Conservation (phyloP, 495 filamentous ascomycete species). For the Staphylotrichum longicolle region DNA sequence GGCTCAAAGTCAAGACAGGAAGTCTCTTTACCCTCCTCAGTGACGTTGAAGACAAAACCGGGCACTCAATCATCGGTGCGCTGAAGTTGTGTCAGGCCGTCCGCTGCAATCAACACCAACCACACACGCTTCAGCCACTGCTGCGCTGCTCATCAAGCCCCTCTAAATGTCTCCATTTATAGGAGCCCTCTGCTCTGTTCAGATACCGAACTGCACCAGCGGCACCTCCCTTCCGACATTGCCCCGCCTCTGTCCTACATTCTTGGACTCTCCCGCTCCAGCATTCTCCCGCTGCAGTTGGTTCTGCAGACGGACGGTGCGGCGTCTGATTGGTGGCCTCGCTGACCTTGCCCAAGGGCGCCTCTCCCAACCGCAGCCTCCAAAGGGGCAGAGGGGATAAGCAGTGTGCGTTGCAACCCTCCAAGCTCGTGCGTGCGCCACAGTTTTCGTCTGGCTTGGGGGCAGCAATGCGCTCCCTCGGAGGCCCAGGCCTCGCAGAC, state of each 20-base stretch:
- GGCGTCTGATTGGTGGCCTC: conserved; percentile 27
- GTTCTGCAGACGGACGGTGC: conserved; percentile 4
- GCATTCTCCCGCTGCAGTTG: conserved; percentile 21
- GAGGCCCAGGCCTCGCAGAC: conserved; percentile 3
- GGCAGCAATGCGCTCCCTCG: neutral
- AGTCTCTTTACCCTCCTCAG: neutral
- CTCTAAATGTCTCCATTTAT: neutral
- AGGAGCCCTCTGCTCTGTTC: neutral
- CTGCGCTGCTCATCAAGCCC: neutral
- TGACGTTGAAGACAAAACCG: too few species aligned
- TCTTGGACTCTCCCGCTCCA: neutral
- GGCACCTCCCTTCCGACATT: neutral
- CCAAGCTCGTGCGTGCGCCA: neutral
- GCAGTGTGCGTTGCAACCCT: conserved; percentile 8
- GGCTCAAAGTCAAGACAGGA: too few species aligned
- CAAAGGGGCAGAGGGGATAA: neutral
- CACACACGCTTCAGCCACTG: neutral
- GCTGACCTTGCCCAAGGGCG: neutral
- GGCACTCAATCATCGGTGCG: too few species aligned
- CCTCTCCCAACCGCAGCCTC: neutral
- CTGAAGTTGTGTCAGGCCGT: neutral
- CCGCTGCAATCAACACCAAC: neutral
- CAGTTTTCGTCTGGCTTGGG: neutral
- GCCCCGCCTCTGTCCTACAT: conserved; percentile 7
- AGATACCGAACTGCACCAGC: neutral